Conservation (phyloP, 805 yeast genomes). For the Myxozyma lipomycoides region DNA sequence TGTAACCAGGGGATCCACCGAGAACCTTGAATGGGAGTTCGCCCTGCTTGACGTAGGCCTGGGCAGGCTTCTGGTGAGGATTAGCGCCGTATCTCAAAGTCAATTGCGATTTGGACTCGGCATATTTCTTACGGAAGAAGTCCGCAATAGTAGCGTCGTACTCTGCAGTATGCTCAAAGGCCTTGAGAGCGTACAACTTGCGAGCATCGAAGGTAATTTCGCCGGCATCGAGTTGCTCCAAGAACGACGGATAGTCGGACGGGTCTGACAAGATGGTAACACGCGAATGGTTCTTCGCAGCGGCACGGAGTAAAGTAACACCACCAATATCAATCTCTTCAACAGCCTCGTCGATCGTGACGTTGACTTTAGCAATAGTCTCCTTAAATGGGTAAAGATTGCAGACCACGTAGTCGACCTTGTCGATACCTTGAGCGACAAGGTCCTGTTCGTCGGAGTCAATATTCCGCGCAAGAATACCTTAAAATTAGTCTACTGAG, state of each 20-base stretch:
- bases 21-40: conserved; percentile 91
- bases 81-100: conserved; percentile 97
- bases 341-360: conserved; percentile 94
- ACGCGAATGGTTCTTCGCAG: conserved; percentile 96
- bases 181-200: conserved; percentile 76
- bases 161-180: conserved; percentile 97
- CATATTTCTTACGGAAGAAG: conserved; percentile 94
- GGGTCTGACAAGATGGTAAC: conserved; percentile 96
- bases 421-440: conserved; percentile 82
- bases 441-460: conserved; percentile 88
- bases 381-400: conserved; percentile 98
- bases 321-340: conserved; percentile 99
- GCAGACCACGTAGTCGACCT: conserved; percentile 95
- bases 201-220: conserved; percentile 69
- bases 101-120: conserved; percentile 83
- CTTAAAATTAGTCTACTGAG: conserved; percentile 17
- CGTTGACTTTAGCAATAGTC: conserved; percentile 91
- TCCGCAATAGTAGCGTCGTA: conserved; percentile 94
- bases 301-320: conserved; percentile 94
- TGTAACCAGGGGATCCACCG: conserved; percentile 95
- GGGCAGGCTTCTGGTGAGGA: conserved; percentile 99
- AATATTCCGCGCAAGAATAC: conserved; percentile 86
- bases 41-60: conserved; percentile 84
- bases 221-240: conserved; percentile 70
- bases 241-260: conserved; percentile 79